Percentiles rank a stretch among this genome's conserved stretches.
phyloP scores from a whole-genome alignment of 306 rosid species.

The Fragaria vesca region DNA sequence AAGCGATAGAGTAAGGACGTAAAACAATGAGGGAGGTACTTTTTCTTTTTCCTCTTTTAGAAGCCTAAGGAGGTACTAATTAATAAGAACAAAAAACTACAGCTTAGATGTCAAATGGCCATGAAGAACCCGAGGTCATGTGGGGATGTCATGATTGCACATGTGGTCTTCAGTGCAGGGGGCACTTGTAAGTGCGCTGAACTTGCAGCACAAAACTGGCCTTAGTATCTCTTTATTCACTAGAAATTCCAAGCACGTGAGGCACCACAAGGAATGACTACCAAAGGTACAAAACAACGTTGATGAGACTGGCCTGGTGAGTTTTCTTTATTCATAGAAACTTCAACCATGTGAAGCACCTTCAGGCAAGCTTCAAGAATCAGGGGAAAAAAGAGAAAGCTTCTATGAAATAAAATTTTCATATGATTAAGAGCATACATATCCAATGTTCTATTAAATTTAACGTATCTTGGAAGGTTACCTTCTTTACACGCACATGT shows the following conservation, averaged over 20 bases:
- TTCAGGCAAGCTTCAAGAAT: neutral
- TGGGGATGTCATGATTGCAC: neutral
- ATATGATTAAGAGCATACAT: conserved; percentile 1
- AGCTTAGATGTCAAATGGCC: neutral
- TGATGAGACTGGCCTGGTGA: neutral
- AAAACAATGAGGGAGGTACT: neutral
- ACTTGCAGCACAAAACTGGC: neutral
- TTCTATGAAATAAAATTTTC: neutral
- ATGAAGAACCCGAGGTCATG: neutral
- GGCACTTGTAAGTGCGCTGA: neutral
- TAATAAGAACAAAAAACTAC: neutral
- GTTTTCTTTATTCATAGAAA: neutral
- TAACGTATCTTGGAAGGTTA: conserved; percentile 13
- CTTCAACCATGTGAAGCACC: conserved; percentile 17
- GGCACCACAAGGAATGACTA: neutral
- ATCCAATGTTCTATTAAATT: neutral
- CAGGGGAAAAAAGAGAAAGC: neutral
- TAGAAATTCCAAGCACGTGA: neutral
- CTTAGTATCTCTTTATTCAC: neutral
- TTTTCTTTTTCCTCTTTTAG: no score
- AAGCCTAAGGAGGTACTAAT: neutral
- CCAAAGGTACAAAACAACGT: neutral
- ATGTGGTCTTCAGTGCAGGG: neutral
- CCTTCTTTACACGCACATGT: conserved; percentile 93
- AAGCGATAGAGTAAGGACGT: neutral